Conservation (phyloP, 2,329 filamentous ascomycete species). For the Grosmannia clavigera region DNA sequence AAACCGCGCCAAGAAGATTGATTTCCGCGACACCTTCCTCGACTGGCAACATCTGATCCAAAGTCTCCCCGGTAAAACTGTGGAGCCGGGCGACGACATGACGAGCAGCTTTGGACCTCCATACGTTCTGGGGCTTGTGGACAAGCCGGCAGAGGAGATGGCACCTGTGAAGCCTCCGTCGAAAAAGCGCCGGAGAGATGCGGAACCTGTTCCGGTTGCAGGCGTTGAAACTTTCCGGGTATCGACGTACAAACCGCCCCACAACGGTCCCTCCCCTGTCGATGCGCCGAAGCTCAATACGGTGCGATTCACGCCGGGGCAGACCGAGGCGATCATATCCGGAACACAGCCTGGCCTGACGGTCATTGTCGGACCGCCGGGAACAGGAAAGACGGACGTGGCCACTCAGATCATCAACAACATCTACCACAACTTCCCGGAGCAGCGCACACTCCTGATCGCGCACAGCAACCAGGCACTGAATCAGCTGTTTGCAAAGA, state of each 20-base stretch:
- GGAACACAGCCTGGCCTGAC: slow-evolving; percentile 91
- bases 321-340: slow-evolving; percentile 85
- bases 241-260: slow-evolving; percentile 79
- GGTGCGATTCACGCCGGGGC: slow-evolving; percentile 80
- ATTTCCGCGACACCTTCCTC: slow-evolving; percentile 89
- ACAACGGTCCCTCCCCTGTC: slow-evolving; percentile 78
- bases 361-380: slow-evolving; percentile 86
- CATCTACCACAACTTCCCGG: slow-evolving; percentile 94
- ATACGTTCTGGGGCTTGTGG: slow-evolving; percentile 64
- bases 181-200: slow-evolving; percentile 79
- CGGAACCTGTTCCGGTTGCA: slow-evolving; percentile 50
- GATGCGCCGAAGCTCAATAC: slow-evolving; percentile 72
- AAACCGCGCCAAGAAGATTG: slow-evolving; percentile 65
- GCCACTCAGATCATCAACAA: slow-evolving; percentile 98
- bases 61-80: slow-evolving; percentile 73
- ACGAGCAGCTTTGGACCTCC: slow-evolving; percentile 71
- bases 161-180: slow-evolving; percentile 39
- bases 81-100: slow-evolving; percentile 65
- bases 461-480: slow-evolving; percentile 97
- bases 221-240: slow-evolving; percentile 62
- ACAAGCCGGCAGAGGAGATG: slow-evolving; percentile 33
- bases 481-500: slow-evolving; percentile 96
- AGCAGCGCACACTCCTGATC: slow-evolving; percentile 80
- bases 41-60: slow-evolving; percentile 91
- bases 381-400: slow-evolving; percentile 98